Evolutionary conservation across 2,329 filamentous ascomycete species (phyloP).

Genomic region (Canariomyces notabilis): DNA sequence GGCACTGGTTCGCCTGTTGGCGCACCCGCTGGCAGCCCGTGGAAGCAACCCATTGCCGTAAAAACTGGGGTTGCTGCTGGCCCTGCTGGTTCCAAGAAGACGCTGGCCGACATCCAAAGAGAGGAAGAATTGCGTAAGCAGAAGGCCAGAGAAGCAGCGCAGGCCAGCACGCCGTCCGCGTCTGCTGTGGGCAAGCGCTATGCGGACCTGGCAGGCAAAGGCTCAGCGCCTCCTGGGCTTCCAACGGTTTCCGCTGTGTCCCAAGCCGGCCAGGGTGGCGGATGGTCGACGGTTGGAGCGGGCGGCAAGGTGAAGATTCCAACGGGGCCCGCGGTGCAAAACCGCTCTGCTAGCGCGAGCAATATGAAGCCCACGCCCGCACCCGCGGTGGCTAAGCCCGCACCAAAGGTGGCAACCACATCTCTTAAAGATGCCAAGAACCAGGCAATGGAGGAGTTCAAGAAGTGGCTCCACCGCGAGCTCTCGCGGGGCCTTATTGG

Average conservation of each 20-base stretch:
- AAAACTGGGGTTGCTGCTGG: conserved; percentile 36
- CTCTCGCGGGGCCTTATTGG: conserved; percentile 62
- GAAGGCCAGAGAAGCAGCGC: conserved; percentile 51
- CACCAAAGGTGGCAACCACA: conserved; percentile 44
- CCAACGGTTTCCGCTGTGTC: conserved; percentile 38
- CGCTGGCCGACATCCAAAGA: conserved; percentile 89
- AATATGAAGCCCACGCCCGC: conserved; percentile 39
- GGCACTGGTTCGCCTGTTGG: conserved; percentile 70
- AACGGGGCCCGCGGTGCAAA: conserved; percentile 49
- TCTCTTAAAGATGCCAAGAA: conserved; percentile 36
- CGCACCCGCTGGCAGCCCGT: conserved; percentile 50
- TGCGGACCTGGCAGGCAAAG: conserved; percentile 87
- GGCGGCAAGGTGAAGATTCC: conserved; percentile 85
- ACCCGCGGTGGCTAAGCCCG: conserved; percentile 43
- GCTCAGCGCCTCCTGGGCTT: conserved; percentile 37
- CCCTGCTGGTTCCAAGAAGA: conserved; percentile 63
- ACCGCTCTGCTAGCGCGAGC: conserved; percentile 41
- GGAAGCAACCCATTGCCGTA: conserved; percentile 57
- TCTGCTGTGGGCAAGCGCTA: conserved; percentile 73
- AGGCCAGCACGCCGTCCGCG: conserved; percentile 42
- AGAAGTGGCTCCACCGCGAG: conserved; percentile 82
- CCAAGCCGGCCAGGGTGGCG: conserved; percentile 35
- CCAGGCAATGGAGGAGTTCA: conserved; percentile 80
- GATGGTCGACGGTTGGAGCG: conserved; percentile 94
- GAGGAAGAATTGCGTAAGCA: conserved; percentile 91